Evolutionary conservation across 2,329 filamentous ascomycete species (phyloP).

Genomic region (Aureobasidium sp.): DNA sequence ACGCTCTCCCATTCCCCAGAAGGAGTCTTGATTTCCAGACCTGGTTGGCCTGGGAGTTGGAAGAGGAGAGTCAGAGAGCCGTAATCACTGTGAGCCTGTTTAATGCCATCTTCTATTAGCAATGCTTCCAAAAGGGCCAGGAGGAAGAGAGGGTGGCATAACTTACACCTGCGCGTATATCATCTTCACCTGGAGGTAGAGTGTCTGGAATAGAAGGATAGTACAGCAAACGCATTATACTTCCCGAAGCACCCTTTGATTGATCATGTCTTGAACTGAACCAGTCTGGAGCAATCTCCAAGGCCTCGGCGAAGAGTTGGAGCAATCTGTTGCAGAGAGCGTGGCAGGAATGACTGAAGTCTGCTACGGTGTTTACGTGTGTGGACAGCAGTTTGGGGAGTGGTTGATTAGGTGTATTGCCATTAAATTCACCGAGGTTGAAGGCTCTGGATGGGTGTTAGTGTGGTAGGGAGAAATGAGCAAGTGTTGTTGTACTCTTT

Average conservation of each 20-base stretch:
- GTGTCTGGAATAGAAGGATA: constrained; percentile 22
- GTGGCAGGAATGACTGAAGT: constrained; percentile 65
- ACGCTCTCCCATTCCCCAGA: constrained; percentile 33
- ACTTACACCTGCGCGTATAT: constrained; percentile 64
- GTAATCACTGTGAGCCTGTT: constrained; percentile 75
- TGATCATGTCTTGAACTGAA: constrained; percentile 53
- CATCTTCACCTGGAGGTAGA: constrained; percentile 41
- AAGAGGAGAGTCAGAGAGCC: constrained; percentile 64
- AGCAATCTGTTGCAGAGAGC: constrained; percentile 64
- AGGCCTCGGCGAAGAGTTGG: constrained; percentile 66
- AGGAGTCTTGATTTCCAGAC: constrained; percentile 68
- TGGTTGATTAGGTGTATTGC: constrained; percentile 62
- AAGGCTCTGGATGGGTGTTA: constrained; percentile 56
- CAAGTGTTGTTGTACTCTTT: constrained; percentile 57
- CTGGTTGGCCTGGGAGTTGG: constrained; percentile 74
- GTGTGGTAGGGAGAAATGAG: no score
- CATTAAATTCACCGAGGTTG: constrained; percentile 74
- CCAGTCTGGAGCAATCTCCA: constrained; percentile 47
- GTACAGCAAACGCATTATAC: constrained; percentile 46
- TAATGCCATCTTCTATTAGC: no score
- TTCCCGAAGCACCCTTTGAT: constrained; percentile 41
- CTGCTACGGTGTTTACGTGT: constrained; percentile 52
- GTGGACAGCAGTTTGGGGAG: constrained; percentile 56
- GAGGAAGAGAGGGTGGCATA: not conserved
- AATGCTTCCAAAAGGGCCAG: no score